phyloP scores from a whole-genome alignment of 805 yeast genomes.

The Ogataea nakhonphanomensis region DNA sequence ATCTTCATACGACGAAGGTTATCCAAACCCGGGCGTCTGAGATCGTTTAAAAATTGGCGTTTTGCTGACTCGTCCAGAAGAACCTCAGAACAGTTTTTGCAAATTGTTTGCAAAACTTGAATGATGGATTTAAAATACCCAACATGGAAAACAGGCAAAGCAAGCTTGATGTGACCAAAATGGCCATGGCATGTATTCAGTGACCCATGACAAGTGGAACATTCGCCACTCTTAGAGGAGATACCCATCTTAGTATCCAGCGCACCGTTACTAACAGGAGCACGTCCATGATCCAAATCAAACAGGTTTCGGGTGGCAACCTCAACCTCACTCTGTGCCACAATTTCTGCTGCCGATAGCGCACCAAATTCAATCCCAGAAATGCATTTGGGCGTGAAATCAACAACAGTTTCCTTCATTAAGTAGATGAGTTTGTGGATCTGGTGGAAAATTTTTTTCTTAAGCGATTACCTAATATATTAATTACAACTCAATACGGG shows the following conservation, averaged over 20 bases:
- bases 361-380: constrained; percentile 91
- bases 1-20: constrained; percentile 89
- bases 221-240: constrained; percentile 78
- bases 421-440: neutral
- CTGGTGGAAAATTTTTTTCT: constrained; percentile 5
- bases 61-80: constrained; percentile 71
- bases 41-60: constrained; percentile 66
- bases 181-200: constrained; percentile 97
- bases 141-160: constrained; percentile 94
- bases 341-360: constrained; percentile 84
- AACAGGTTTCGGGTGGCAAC: constrained; percentile 87
- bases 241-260: constrained; percentile 93
- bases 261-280: constrained; percentile 83
- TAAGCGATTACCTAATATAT: neutral
- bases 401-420: constrained; percentile 50
- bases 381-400: constrained; percentile 86
- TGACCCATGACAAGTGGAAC: constrained; percentile 88
- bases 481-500: constrained; percentile 41
- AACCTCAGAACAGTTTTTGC: constrained; percentile 83
- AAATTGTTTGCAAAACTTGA: constrained; percentile 81
- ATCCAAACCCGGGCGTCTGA: constrained; percentile 84
- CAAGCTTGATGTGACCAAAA: constrained; percentile 90
- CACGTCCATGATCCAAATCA: constrained; percentile 84
- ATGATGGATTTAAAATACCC: constrained; percentile 94
- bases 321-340: constrained; percentile 93